phyloP scores from a whole-genome alignment of 495 filamentous ascomycete genomes.

The Echria macrotheca region DNA sequence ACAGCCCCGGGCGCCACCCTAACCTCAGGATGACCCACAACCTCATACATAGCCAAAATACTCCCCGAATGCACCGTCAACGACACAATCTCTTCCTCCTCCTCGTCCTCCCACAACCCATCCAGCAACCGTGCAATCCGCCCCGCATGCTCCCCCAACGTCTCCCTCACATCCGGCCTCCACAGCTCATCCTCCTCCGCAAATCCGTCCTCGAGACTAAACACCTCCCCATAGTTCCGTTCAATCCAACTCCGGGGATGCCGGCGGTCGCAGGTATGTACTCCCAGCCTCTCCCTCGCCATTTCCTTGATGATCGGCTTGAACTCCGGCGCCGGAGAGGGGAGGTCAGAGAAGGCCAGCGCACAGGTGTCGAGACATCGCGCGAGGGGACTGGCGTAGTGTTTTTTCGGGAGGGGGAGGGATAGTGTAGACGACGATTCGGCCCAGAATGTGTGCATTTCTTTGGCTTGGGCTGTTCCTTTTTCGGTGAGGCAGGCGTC shows the following conservation, averaged over 20 bases:
- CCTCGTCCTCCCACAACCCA: constrained; percentile 25
- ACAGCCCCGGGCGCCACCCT: constrained; percentile 23
- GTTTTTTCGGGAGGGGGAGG: constrained; percentile 59
- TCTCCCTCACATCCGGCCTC: constrained; percentile 34
- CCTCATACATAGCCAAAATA: constrained; percentile 21
- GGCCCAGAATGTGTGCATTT: constrained; percentile 60
- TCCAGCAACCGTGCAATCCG: constrained; percentile 23
- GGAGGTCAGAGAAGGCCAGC: constrained; percentile 52
- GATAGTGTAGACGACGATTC: constrained; percentile 43
- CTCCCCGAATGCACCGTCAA: constrained; percentile 30
- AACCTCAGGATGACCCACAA: constrained; percentile 18
- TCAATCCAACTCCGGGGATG: constrained; percentile 52
- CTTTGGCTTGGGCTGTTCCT: constrained; percentile 58
- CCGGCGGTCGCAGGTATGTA: constrained; percentile 77
- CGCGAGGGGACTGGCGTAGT: constrained; percentile 64
- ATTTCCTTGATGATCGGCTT: constrained; percentile 62
- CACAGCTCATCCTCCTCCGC: constrained; percentile 57
- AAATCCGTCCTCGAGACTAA: constrained; percentile 58
- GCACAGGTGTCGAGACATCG: constrained; percentile 63
- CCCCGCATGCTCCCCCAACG: constrained; percentile 19
- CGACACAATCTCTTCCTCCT: constrained; percentile 21
- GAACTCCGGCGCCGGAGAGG: constrained; percentile 41
- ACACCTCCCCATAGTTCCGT: constrained; percentile 48
- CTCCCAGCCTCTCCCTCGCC: constrained; percentile 64
- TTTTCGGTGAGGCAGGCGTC: constrained; percentile 61